These are phyloP conservation scores for Nemania sp. DNA, from an alignment of 2,329 filamentous ascomycete genomes.

Conservation along the genomic window DNA sequence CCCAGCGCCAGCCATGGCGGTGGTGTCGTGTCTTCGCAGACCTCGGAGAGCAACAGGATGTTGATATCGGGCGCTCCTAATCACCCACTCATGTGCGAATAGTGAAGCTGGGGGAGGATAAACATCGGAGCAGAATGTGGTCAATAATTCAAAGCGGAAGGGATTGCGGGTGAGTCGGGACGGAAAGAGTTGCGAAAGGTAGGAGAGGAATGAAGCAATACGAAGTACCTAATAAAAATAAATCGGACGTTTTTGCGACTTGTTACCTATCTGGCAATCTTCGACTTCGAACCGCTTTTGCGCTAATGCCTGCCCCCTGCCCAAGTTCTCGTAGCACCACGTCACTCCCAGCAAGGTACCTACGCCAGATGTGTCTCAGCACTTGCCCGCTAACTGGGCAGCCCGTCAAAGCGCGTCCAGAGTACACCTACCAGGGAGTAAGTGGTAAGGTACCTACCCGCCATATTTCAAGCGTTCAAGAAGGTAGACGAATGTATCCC, in stretches of 20 bases:
- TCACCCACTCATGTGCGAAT: slow-evolving; percentile 36
- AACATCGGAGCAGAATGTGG: slow-evolving; percentile 4
- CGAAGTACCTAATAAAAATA: not conserved
- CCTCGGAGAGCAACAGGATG: no score
- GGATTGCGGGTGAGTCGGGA: not conserved
- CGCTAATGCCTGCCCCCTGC: slow-evolving; percentile 12
- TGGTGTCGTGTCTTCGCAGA: slow-evolving; percentile 27
- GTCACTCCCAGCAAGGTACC: slow-evolving; percentile 16
- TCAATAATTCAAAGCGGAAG: not conserved
- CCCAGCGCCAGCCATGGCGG: slow-evolving; percentile 40
- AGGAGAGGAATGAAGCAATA: slow-evolving; percentile 1
- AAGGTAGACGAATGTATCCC: no score
- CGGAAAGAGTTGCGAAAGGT: not conserved
- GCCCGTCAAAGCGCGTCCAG: not conserved
- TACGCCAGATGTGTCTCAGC: not conserved
- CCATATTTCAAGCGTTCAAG: no score
- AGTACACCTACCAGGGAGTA: no score
- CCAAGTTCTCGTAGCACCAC: slow-evolving; percentile 10
- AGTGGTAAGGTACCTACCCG: no score
- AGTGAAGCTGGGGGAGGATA: slow-evolving; percentile 4
- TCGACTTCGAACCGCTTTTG: slow-evolving; percentile 5
- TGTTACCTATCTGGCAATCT: slow-evolving; percentile 8
- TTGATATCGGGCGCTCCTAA: slow-evolving; percentile 22
- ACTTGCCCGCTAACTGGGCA: not conserved
- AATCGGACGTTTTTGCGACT: slow-evolving; percentile 18